These are phyloP conservation scores for Garcia nutans DNA, from an alignment of 345 rosid species.

Conservation along the genomic window DNA sequence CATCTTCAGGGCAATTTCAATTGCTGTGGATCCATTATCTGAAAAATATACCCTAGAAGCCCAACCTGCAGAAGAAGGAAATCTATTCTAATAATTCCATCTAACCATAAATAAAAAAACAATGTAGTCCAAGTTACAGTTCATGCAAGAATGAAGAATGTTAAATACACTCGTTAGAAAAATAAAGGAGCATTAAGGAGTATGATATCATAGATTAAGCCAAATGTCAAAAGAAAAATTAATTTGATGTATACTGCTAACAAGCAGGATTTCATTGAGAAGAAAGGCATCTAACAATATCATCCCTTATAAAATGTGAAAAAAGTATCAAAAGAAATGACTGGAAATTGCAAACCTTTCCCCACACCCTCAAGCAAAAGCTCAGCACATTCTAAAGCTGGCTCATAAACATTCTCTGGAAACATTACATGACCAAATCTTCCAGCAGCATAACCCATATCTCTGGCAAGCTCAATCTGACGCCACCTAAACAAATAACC, in stretches of 20 bases:
- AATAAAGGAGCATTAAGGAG: background rate
- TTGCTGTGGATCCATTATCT: slow-evolving; percentile 93
- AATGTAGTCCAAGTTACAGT: background rate
- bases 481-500: slow-evolving; percentile 63
- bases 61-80: slow-evolving; percentile 65
- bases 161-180: background rate
- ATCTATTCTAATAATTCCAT: background rate
- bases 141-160: background rate
- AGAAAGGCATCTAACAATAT: background rate
- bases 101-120: background rate
- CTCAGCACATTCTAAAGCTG: slow-evolving; percentile 86
- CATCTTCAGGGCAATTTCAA: slow-evolving; percentile 96
- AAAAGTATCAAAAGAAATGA: background rate
- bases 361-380: slow-evolving; percentile 92
- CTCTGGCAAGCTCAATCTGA: slow-evolving; percentile 98
- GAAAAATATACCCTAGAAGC: slow-evolving; percentile 88
- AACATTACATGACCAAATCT: slow-evolving; percentile 99
- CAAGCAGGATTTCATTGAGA: background rate
- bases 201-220: background rate
- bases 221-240: background rate
- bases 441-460: slow-evolving; percentile 94
- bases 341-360: slow-evolving; percentile 48
- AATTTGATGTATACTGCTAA: background rate
- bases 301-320: background rate
- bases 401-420: slow-evolving; percentile 96